These are phyloP conservation scores for Tarenaya hassleriana DNA, from an alignment of 345 rosid species.

Conservation along the genomic window DNA sequence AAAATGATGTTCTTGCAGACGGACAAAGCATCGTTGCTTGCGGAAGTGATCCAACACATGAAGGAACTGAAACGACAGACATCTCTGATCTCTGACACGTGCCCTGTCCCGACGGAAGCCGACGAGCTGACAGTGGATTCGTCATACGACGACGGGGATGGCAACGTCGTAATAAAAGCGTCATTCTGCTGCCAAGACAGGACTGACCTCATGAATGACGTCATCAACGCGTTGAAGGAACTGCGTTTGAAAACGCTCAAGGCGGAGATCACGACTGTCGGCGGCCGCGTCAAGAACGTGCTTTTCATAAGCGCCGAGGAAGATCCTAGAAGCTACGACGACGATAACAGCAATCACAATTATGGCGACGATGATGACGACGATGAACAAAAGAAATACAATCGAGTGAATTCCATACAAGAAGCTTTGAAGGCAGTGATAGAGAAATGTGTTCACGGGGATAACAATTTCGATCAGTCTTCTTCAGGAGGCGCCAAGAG, in stretches of 20 bases:
- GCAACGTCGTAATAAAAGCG: slow-evolving; percentile 78
- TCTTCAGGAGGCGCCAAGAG: slow-evolving; percentile 81
- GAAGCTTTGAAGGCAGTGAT: slow-evolving; percentile 89
- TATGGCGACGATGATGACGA: too few relatives aligned
- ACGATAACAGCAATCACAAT: too few relatives aligned
- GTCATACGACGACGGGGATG: slow-evolving; percentile 59
- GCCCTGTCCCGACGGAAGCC: slow-evolving; percentile 74
- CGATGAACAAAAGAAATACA: slow-evolving; percentile 23
- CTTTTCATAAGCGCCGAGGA: slow-evolving; percentile 76
- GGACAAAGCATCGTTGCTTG: slow-evolving; percentile 78
- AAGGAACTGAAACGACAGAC: slow-evolving; percentile 47
- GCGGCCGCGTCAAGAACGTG: slow-evolving; percentile 89
- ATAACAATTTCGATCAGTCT: slow-evolving; percentile 62
- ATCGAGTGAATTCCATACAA: slow-evolving; percentile 63
- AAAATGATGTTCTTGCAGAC: slow-evolving; percentile 31
- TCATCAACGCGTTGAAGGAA: slow-evolving; percentile 72
- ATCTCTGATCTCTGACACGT: slow-evolving; percentile 63
- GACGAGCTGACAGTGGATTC: slow-evolving; percentile 85
- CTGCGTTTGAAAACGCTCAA: slow-evolving; percentile 69
- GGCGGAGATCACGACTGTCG: slow-evolving; percentile 91
- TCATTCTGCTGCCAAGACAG: slow-evolving; percentile 91
- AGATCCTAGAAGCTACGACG: too few relatives aligned
- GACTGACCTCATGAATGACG: slow-evolving; percentile 78
- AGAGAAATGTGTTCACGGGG: slow-evolving; percentile 69
- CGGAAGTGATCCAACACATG: slow-evolving; percentile 70